Evolutionary conservation across 208 protist species (phyloP).

Genomic region (Strigomonas culicis): DNA sequence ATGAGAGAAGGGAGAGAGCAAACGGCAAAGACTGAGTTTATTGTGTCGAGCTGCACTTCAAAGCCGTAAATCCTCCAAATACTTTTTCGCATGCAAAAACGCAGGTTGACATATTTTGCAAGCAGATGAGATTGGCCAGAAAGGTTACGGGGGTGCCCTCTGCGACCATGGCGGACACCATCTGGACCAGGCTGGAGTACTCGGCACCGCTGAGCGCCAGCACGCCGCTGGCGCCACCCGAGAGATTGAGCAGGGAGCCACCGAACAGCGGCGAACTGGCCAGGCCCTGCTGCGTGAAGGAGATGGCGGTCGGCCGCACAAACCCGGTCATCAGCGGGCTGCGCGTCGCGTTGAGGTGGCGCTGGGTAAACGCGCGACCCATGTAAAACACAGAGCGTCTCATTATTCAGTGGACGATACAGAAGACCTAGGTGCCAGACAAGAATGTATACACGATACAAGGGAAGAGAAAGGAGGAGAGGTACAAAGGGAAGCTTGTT

Average conservation of each 20-base stretch:
- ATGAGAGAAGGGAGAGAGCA: too few species aligned
- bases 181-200: constrained; percentile 26
- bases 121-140: constrained; percentile 41
- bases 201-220: constrained; percentile 14
- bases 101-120: constrained; percentile 88
- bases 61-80: constrained; percentile 70
- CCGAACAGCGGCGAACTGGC: constrained; percentile 34
- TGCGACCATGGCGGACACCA: constrained; percentile 45
- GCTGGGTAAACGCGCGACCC: constrained; percentile 72
- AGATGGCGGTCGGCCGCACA: constrained; percentile 57
- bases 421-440: background rate
- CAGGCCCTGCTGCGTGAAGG: constrained; percentile 36
- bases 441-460: background rate
- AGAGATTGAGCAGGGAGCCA: constrained; percentile 23
- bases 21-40: too few species aligned
- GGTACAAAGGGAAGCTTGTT: background rate
- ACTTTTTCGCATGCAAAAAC: constrained; percentile 86
- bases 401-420: constrained; percentile 28
- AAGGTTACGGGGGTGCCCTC: constrained; percentile 35
- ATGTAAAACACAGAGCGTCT: constrained; percentile 80
- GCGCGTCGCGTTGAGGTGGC: constrained; percentile 73
- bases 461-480: background rate
- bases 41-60: too few species aligned
- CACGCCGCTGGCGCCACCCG: constrained; percentile 15
- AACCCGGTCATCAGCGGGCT: constrained; percentile 80